Evolutionary conservation across 805 yeast species (phyloP).

Genomic region (Starmerella sirachaensis): DNA sequence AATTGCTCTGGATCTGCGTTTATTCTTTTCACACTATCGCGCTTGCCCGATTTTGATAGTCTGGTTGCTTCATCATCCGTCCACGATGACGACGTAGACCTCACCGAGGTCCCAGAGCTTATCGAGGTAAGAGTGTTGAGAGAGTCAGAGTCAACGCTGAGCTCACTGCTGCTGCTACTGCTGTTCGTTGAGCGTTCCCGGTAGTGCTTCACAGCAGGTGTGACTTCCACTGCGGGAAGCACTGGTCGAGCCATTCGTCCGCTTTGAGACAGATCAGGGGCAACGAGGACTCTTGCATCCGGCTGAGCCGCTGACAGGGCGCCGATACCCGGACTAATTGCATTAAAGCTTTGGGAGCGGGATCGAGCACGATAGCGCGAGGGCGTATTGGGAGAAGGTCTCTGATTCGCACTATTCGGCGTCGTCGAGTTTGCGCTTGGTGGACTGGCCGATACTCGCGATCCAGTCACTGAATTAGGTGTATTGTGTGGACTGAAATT

Average conservation of each 20-base stretch:
- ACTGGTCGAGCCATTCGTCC: no score
- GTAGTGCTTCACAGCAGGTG: not conserved
- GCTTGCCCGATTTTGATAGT: not conserved
- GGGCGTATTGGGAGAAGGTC: no score
- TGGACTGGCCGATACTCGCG: no score
- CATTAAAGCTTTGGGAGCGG: conserved; percentile 5
- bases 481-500: no score
- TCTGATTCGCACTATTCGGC: no score
- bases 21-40: no score
- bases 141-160: conserved; percentile 15
- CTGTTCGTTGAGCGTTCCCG: conserved; percentile 5
- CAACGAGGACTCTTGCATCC: no score
- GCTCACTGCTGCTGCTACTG: conserved; percentile 15
- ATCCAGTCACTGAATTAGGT: no score
- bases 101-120: conserved; percentile 9
- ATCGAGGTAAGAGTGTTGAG: conserved; percentile 15
- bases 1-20: no score
- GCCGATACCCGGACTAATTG: not conserved
- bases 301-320: not conserved
- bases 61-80: conserved; percentile 3
- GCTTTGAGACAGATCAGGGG: no score
- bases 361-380: not conserved
- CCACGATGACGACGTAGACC: not conserved
- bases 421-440: no score
- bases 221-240: not conserved